Evolutionary conservation across 2,329 filamentous ascomycete species (phyloP).

Genomic region (Lachnellula subtilissima): DNA sequence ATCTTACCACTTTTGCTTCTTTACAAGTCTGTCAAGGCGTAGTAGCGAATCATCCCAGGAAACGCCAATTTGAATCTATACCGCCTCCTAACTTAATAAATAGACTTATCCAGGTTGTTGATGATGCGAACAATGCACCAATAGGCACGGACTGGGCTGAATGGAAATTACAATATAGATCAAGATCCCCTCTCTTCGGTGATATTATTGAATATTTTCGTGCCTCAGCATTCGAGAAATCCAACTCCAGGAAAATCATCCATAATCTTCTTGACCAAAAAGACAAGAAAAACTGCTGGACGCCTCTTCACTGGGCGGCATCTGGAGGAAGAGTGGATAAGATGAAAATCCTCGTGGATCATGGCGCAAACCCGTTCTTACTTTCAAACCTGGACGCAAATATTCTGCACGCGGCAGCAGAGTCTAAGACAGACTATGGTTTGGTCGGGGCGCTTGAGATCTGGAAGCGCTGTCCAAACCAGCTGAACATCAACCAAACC

Average conservation of each 20-base stretch:
- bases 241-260: background rate
- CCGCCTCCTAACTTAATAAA: no score
- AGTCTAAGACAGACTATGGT: background rate
- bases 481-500: background rate
- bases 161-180: no score
- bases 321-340: background rate
- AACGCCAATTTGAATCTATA: no score
- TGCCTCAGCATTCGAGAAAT: background rate
- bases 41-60: no score
- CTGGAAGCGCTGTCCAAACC: background rate
- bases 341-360: background rate
- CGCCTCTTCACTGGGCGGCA: background rate
- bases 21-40: background rate
- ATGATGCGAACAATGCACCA: no score
- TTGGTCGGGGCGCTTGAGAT: background rate
- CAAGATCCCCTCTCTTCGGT: no score
- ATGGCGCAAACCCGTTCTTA: background rate
- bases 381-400: background rate
- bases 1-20: background rate
- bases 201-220: background rate
- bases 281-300: background rate
- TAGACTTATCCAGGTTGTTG: no score
- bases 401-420: background rate
- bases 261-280: background rate
- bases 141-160: no score